Conservation (phyloP, 805 yeast species). For the Ogataea chonburiensis region DNA sequence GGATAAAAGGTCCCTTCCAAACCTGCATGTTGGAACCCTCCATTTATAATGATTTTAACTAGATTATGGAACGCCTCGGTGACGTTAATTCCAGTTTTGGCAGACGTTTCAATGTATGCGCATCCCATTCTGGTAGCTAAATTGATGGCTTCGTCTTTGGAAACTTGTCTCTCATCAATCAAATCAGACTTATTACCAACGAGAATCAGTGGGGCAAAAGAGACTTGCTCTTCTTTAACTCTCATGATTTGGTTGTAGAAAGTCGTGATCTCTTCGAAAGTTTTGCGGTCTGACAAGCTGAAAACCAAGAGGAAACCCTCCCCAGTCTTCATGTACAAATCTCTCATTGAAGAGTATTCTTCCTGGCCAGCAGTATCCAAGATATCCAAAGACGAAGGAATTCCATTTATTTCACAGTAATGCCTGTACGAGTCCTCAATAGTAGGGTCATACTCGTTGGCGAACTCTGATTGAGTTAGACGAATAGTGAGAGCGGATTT, state of each 20-base stretch:
- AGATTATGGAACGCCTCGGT: constrained; percentile 36
- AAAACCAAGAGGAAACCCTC: constrained; percentile 91
- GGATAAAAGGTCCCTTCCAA: constrained; percentile 31
- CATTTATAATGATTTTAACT: constrained; percentile 34
- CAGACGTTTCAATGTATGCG: constrained; percentile 87
- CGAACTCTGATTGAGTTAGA: constrained; percentile 90
- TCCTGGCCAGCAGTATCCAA: constrained; percentile 99
- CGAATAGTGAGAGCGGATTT: constrained; percentile 95
- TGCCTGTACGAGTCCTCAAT: constrained; percentile 92
- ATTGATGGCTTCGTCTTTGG: constrained; percentile 54
- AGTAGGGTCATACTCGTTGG: constrained; percentile 97
- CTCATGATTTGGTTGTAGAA: constrained; percentile 54
- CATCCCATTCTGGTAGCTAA: constrained; percentile 67
- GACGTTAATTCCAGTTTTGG: constrained; percentile 87
- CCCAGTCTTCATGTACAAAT: constrained; percentile 94
- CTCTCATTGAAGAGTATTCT: constrained; percentile 90
- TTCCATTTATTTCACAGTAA: constrained; percentile 79
- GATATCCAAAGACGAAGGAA: constrained; percentile 77
- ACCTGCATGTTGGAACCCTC: constrained; percentile 26
- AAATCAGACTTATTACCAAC: constrained; percentile 79
- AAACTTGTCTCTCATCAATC: constrained; percentile 59
- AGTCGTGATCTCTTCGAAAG: constrained; percentile 79
- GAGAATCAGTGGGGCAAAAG: constrained; percentile 70
- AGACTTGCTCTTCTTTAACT: constrained; percentile 47
- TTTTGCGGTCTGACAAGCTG: constrained; percentile 78